Conservation (phyloP, 208 protist genomes). For the Tritrichomonas foetus region DNA sequence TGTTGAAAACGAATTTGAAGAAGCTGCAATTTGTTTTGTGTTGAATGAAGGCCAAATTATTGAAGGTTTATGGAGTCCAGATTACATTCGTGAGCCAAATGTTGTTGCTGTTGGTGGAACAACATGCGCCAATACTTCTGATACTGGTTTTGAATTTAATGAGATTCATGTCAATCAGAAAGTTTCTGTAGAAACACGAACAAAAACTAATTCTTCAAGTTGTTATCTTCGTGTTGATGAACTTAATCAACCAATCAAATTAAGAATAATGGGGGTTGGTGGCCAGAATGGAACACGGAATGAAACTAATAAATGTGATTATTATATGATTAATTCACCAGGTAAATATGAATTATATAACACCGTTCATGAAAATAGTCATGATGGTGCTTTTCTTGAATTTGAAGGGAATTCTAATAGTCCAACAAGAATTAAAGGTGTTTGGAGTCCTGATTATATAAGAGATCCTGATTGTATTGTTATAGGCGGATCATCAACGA, state of each 20-base stretch:
- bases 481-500: too few species aligned
- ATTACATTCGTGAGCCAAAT: not conserved
- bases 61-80: not conserved
- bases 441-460: not conserved
- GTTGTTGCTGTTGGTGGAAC: not conserved
- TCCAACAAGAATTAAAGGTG: not conserved
- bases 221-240: too few species aligned
- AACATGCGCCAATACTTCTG: too few species aligned
- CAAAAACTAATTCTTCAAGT: too few species aligned
- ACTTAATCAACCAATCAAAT: too few species aligned
- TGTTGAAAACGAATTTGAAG: not conserved
- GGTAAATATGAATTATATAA: not conserved
- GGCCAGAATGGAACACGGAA: not conserved
- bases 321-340: not conserved
- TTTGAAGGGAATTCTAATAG: too few species aligned
- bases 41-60: not conserved
- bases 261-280: too few species aligned
- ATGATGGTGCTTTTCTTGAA: not conserved
- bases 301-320: not conserved
- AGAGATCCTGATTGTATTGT: not conserved
- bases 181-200: not conserved
- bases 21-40: not conserved
- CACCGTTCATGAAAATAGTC: not conserved
- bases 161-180: too few species aligned
- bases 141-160: too few species aligned